Conservation (phyloP, 1,284 basidiomycete genomes). For the Agroathelia rolfsii region DNA sequence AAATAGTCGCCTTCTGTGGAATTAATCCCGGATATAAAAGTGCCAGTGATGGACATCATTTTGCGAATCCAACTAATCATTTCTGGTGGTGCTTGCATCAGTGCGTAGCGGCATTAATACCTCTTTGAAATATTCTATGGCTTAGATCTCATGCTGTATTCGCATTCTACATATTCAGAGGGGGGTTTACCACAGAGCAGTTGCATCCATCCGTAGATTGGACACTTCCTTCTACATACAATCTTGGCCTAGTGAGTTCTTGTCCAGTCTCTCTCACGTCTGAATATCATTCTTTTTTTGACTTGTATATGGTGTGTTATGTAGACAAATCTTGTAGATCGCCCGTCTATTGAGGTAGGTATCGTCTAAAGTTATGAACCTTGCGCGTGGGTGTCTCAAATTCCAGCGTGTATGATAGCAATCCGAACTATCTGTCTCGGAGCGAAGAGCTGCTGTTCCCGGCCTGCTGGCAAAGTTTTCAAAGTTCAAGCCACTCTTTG, state of each 20-base stretch:
- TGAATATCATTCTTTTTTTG: too few relatives aligned
- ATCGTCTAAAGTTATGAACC: background rate
- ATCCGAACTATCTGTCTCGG: slow-evolving; percentile 46
- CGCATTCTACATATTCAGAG: slow-evolving; percentile 14
- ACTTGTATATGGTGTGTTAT: background rate
- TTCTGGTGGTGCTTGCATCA: slow-evolving; percentile 53
- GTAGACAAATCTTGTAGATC: slow-evolving; percentile 51
- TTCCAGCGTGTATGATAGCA: slow-evolving; percentile 25
- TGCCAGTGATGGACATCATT: slow-evolving; percentile 59
- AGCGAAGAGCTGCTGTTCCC: slow-evolving; percentile 41
- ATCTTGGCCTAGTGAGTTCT: slow-evolving; percentile 39
- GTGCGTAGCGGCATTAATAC: slow-evolving; percentile 28
- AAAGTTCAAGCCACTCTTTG: slow-evolving; percentile 41
- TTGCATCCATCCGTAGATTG: slow-evolving; percentile 35
- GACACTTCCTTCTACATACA: slow-evolving; percentile 33
- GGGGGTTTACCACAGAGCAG: slow-evolving; percentile 42
- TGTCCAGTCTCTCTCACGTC: background rate
- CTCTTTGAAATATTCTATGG: slow-evolving; percentile 1
- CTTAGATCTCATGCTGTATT: slow-evolving; percentile 1
- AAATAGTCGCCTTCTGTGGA: slow-evolving; percentile 51
- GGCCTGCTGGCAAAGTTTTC: slow-evolving; percentile 46
- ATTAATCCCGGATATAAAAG: slow-evolving; percentile 59
- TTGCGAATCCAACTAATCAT: slow-evolving; percentile 61
- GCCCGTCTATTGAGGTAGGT: slow-evolving; percentile 45
- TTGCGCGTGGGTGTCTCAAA: background rate